Conservation (phyloP, 768 basidiomycete genomes). For the Leucocoprinus sp. region DNA sequence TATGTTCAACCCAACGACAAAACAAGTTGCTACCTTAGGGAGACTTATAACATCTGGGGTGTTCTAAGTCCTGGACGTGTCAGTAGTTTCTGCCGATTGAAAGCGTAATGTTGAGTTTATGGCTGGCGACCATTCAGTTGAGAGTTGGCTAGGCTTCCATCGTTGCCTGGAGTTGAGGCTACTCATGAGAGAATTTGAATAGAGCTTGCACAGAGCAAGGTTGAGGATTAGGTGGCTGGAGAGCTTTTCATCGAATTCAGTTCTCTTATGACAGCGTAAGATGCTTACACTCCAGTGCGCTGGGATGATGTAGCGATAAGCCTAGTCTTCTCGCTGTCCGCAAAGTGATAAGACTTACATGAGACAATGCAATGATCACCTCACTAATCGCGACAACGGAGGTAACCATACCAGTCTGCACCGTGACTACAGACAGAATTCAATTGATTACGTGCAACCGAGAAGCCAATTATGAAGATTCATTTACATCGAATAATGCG, state of each 20-base stretch:
- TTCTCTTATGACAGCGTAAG: background rate
- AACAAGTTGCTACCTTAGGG: too few species aligned
- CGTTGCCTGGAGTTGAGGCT: constrained; percentile 22
- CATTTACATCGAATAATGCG: constrained; percentile 32
- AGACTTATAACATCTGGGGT: too few species aligned
- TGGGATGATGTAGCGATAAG: background rate
- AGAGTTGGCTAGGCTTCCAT: constrained; percentile 2
- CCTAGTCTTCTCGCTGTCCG: background rate
- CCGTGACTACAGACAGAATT: constrained; percentile 22
- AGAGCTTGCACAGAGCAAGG: constrained; percentile 31
- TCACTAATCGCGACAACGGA: constrained; percentile 26
- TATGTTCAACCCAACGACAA: too few species aligned
- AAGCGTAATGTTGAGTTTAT: too few species aligned
- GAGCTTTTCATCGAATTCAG: too few species aligned
- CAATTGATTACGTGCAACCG: too few species aligned
- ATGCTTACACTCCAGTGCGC: constrained; percentile 13
- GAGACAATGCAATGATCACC: constrained; percentile 22
- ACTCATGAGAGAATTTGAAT: constrained; percentile 34
- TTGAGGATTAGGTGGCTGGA: constrained; percentile 30
- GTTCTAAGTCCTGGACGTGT: too few species aligned
- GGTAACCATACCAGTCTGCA: constrained; percentile 29
- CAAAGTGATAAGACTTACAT: constrained; percentile 13
- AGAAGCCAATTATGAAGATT: too few species aligned
- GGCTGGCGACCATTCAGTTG: too few species aligned
- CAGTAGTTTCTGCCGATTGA: too few species aligned